Evolutionary conservation across 441 rosid genomes (phyloP).

Genomic region (Euphorbia schlechtendalii): DNA sequence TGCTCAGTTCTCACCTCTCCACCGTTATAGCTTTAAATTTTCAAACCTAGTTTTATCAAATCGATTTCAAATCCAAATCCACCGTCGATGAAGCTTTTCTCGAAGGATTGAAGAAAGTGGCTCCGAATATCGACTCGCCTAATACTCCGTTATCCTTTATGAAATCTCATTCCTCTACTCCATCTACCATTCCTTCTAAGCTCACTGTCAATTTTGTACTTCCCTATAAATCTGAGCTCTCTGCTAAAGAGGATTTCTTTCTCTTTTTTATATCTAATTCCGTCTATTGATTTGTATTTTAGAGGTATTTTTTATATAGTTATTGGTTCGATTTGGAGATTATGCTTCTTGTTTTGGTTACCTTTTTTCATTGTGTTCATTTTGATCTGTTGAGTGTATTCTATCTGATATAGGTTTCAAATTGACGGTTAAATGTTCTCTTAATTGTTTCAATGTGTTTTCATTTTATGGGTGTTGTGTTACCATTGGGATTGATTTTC

Average conservation of each 20-base stretch:
- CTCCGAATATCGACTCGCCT: slow-evolving; percentile 48
- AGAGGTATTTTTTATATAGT: no score
- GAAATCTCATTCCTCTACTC: slow-evolving; percentile 39
- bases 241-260: no score
- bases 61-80: slow-evolving; percentile 31
- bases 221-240: no score
- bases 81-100: slow-evolving; percentile 29
- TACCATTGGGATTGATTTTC: background rate
- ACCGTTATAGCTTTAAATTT: no score
- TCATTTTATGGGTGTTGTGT: background rate
- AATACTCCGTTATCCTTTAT: slow-evolving; percentile 46
- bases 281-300: no score
- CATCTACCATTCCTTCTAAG: slow-evolving; percentile 50
- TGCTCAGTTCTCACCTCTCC: no score
- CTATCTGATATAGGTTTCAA: background rate
- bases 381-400: background rate
- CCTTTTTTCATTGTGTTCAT: slow-evolving; percentile 14
- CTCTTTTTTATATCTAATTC: no score
- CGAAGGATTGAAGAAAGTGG: slow-evolving; percentile 43
- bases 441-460: background rate
- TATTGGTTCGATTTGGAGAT: no score
- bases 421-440: background rate
- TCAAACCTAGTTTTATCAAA: no score
- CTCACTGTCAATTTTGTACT: no score
- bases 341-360: no score